Evolutionary conservation across 208 protist genomes (phyloP), one percentile per base, ranked within the genome.

Genomic region (Acanthamoeba divionensis): DNA sequence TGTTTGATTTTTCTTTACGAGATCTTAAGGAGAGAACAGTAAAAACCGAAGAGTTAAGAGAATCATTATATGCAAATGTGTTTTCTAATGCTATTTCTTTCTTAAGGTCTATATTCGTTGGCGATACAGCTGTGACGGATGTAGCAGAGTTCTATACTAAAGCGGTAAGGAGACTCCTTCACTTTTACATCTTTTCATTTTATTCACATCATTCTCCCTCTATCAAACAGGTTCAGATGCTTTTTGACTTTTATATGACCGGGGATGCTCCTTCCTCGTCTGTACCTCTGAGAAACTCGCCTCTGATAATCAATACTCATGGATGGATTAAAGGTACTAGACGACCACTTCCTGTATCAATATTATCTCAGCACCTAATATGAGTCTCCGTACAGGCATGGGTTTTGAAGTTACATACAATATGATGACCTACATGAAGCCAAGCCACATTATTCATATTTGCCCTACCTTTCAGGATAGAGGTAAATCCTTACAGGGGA

Each of bases 301-400:
- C 69, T 41, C 69, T 79, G 26, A n/a, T 79, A 26, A 21, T 79
- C 69, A 79, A 79, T 48, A 79, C 69, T 2, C 69, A 79, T 48
- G 69, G 69, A 21, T 79, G 69, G 69, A 41, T 79, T 6, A 79
- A 79, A 31, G 18, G 62, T 18, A 18, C 18, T n/a, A 18, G 62
- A n/a, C 12, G n/a, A 12, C 26, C 26, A 18, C 26, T 31, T 67
- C 12, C n/a, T 18, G 13, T 8, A n/a, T 9, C 52, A 18, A 57
- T 18, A 18, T 18, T 57, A 13, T 18, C 52, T 57, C 15, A 13
- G 52, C 13, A 57, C 52, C 52, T 18, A 18, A 13, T 57, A 18
- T 44, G 60, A 33, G 33, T 66, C n/a, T n/a, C n/a, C n/a, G n/a
- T n/a, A n/a, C n/a, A n/a, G n/a, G n/a, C n/a, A n/a, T n/a, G n/a